phyloP scores from a whole-genome alignment of 495 filamentous ascomycete genomes.

The Bathelium albidoporum region DNA sequence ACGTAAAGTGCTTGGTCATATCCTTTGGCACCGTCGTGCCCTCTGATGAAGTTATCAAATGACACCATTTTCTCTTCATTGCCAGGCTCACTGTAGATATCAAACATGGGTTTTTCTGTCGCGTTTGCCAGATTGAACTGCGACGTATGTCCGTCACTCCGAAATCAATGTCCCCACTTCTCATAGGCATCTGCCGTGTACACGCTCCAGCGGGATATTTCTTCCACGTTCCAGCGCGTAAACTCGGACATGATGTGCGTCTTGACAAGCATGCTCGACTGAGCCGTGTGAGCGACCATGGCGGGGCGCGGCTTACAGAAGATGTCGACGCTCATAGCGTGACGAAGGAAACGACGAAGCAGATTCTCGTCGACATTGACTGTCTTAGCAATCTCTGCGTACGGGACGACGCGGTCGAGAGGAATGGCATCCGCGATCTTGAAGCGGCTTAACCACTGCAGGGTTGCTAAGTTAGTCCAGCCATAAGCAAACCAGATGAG shows the following conservation, averaged over 20 bases:
- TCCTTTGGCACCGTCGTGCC: neutral
- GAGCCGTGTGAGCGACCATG: constrained; percentile 43
- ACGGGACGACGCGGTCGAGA: constrained; percentile 3
- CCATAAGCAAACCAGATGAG: neutral
- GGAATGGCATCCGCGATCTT: constrained; percentile 7
- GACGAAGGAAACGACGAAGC: constrained; percentile 42
- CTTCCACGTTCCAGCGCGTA: neutral
- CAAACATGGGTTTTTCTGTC: neutral
- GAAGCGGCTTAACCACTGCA: constrained; percentile 10
- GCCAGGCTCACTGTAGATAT: neutral
- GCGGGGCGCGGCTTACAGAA: constrained; percentile 44
- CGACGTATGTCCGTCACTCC: neutral
- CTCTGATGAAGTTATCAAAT: neutral
- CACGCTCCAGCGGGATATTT: neutral
- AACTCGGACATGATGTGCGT: neutral
- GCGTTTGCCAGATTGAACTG: neutral
- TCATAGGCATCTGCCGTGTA: neutral
- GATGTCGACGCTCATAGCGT: constrained; percentile 46
- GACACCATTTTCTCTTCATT: neutral
- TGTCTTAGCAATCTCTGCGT: constrained; percentile 3
- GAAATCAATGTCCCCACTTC: neutral
- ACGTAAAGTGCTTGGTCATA: neutral
- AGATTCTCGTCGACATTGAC: neutral
- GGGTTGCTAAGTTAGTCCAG: neutral
- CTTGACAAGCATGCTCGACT: constrained; percentile 16